Base-by-base conservation (phyloP, 805 yeast species). In the Myxozyma udenii region DNA sequence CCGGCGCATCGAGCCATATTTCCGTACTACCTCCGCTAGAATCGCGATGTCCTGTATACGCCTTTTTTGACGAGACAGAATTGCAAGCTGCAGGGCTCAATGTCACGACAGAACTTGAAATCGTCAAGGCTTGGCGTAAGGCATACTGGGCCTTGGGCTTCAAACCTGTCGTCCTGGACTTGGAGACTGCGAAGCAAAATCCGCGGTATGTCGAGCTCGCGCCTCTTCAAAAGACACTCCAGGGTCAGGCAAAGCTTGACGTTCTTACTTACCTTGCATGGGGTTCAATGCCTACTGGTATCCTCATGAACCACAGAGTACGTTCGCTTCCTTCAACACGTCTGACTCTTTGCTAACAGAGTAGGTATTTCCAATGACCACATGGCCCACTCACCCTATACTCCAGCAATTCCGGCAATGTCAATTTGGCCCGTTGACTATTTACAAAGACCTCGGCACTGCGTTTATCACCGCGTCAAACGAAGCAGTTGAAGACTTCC, bases 91-190 rank as follows among this genome's bases (percentile, higher is more conserved):
- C 43, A 2, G 60, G 57, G 11, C 26, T 14, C 16, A 49, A 55
- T 28, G 45, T 41, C 11, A 48, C 58, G 5, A 23, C 38, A 14
- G 68, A 64, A 48, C 41, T 9, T 18, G 48, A 44, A 4, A 50
- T 62, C 9, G 26, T 64, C 9, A 41, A 55, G 7, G 55, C 53
- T 2, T 65, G 68, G 68, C 53, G 55, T 30, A 50, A 55, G 33
- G 67, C 66, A 2, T 53, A 60, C 53, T 64, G 62, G 62, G 57
- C 66, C 3, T 46, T 44, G 9, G 68, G 68, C 7, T 62, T 65
- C 43, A 55, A 57, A 38, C 68, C 68, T 4, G 53, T 53, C 18
- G 61, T 65, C 1, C 56, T 64, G 16, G 53, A 48, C n/a, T 22
- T 32, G 9, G 36, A 42, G 12, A 56, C 62, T 30, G 51, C 62